A percentile compares a stretch with the other conserved stretches of the same genome.
Evolutionary conservation across 352 stramenopile genomes (phyloP).

Genomic region (Globisporangium viniferum): DNA sequence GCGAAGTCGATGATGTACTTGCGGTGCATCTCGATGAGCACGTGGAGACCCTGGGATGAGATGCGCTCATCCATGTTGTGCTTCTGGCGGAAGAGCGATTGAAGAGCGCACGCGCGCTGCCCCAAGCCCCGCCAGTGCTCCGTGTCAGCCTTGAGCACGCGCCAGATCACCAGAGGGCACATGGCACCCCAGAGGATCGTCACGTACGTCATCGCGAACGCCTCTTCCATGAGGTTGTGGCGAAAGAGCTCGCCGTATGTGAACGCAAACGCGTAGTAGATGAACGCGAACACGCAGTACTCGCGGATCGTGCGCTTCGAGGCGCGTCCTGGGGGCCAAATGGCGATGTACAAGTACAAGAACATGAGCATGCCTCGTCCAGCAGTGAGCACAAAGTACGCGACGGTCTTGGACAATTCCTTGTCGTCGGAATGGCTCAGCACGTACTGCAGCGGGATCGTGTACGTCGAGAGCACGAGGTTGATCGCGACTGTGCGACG

Average conservation of each 20-base stretch:
- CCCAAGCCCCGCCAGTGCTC: slow-evolving; percentile 49
- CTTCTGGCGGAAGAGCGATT: slow-evolving; percentile 28
- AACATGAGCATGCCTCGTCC: slow-evolving; percentile 16
- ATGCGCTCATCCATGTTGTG: slow-evolving; percentile 37
- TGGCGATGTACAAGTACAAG: slow-evolving; percentile 37
- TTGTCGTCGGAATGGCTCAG: slow-evolving; percentile 10
- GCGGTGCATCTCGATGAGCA: slow-evolving; percentile 70
- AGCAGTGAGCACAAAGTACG: slow-evolving; percentile 10
- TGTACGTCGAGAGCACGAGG: slow-evolving; percentile 14
- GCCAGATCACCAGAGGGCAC: slow-evolving; percentile 37
- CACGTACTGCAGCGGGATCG: slow-evolving; percentile 33
- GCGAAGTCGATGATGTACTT: slow-evolving; percentile 77
- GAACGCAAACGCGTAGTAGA: slow-evolving; percentile 29
- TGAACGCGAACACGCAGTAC: slow-evolving; percentile 12
- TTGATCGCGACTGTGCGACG: slow-evolving; percentile 19
- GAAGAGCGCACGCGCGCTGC: slow-evolving; percentile 22
- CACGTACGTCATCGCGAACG: slow-evolving; percentile 29
- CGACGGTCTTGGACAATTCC: slow-evolving; percentile 2
- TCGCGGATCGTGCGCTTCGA: slow-evolving; percentile 25
- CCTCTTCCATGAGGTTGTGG: slow-evolving; percentile 14
- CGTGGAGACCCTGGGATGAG: slow-evolving; percentile 54
- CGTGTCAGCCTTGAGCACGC: slow-evolving; percentile 43
- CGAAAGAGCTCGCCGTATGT: slow-evolving; percentile 33
- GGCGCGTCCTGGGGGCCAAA: slow-evolving; percentile 38
- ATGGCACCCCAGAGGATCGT: slow-evolving; percentile 19